Evolutionary conservation across 495 filamentous ascomycete genomes (phyloP), one percentile per base, ranked within the genome.

Genomic region (Penicillium pulvis): DNA sequence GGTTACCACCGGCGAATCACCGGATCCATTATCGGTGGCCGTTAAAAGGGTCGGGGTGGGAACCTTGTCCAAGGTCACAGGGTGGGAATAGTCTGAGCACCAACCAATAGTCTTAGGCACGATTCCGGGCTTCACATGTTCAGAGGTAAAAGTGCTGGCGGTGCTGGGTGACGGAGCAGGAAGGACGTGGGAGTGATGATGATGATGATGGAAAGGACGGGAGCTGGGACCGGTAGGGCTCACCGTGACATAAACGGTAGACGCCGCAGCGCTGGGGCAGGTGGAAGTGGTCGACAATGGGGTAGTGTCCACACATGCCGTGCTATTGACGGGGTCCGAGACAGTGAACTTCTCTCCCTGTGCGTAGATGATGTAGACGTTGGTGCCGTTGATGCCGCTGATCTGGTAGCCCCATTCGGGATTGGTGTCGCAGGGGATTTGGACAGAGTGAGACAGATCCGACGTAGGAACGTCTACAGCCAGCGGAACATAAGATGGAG

Each of bases 361-460:
- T 3, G 78, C 72, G 59, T 80, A 74, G 67, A 80, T 78, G 52
- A 79, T 71, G 58, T 75, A 80, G 64, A 74, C 68, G 62, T 80
- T 80, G 60, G 76, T 75, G 61, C 76, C 78, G 69, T 79, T 79
- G 64, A 79, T 78, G 57, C 69, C 74, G 61, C 75, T 79, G 71
- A 79, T 72, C 61, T 79, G 77, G 65, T 69, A 79, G 24, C 77
- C 77, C 56, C 65, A 78, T 44, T 70, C 73, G 36, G 61, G 68
- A 51, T 67, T 63, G 39, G 73, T 67, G 51, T 68, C 63, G 67
- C 78, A 79, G 23, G 77, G 77, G 24, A 81, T 69, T 2, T 69
- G 67, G 55, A 79, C 75, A 33, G 67, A 49, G 61, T 57, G 20
- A 53, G 60, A 56, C 45, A 23, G 20, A 24, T 66, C 62, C 6